These are phyloP conservation scores for Arthrobotrys conoides DNA, from an alignment of 2,329 filamentous ascomycete species.

Conservation along the genomic window DNA sequence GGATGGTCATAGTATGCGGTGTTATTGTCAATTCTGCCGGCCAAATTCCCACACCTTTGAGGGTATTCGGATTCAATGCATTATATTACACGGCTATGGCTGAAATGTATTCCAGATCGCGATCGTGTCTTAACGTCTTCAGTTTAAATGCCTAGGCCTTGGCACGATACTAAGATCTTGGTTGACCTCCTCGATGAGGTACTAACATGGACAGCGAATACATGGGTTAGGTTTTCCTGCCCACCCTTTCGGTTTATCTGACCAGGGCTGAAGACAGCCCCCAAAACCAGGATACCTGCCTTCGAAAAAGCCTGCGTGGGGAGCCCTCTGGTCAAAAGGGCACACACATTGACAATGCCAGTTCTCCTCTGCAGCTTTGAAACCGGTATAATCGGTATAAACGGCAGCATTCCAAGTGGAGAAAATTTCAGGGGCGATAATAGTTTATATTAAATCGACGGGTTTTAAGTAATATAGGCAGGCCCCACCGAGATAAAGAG, in stretches of 20 bases:
- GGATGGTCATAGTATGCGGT: slow-evolving; percentile 33
- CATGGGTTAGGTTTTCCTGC: slow-evolving; percentile 10
- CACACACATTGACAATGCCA: slow-evolving; percentile 30
- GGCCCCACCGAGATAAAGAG: slow-evolving; percentile 60
- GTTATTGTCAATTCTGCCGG: slow-evolving; percentile 42
- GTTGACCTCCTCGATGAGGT: slow-evolving; percentile 29
- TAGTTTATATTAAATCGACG: slow-evolving; percentile 56
- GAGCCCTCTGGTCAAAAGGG: slow-evolving; percentile 11
- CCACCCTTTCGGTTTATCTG: slow-evolving; percentile 18
- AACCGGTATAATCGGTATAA: slow-evolving; percentile 61
- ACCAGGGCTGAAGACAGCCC: slow-evolving; percentile 36
- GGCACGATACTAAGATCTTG: slow-evolving; percentile 25
- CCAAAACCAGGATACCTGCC: slow-evolving; percentile 5
- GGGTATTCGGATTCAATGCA: slow-evolving; percentile 10
- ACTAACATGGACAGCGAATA: slow-evolving; percentile 16
- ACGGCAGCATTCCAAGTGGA: slow-evolving; percentile 56
- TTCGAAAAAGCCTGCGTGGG: slow-evolving; percentile 18
- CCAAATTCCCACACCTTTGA: slow-evolving; percentile 13
- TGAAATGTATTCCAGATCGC: slow-evolving; percentile 3
- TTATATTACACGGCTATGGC: neutral
- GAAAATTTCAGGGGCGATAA: slow-evolving; percentile 59
- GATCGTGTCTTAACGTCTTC: slow-evolving; percentile 7
- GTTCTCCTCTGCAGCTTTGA: slow-evolving; percentile 44
- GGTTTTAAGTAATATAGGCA: slow-evolving; percentile 54
- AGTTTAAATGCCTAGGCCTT: slow-evolving; percentile 30